Base-by-base conservation (phyloP, 345 rosid genomes). In the Hibiscus syriacus region DNA sequence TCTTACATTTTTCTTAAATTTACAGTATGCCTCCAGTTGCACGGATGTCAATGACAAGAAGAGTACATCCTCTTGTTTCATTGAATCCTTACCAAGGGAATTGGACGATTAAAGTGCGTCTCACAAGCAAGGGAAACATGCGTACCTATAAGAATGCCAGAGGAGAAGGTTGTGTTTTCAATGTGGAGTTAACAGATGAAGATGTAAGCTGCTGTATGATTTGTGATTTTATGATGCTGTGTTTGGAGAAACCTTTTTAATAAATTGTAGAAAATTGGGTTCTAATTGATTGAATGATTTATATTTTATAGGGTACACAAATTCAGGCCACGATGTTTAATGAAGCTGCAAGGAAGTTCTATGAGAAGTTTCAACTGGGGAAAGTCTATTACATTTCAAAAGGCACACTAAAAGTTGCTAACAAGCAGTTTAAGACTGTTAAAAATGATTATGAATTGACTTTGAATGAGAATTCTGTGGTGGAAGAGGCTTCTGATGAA, bases 301-400 rank as follows among this genome's bases (percentile, higher is more conserved):
- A 27, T 19, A 48, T 69, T 8, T 23, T 76, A 22, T 48, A 92
- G 96, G 97, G 98, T 63, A 90, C 97, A 5, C 97, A 93, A 70
- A 93, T 93, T 68, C 97, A 88, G 78, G 96, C 97, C 1, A 89
- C 98, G 0, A 93, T 93, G 98, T 93, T 93, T 55, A 93, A 93
- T 49, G 97, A 84, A 43, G 97, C 96, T 70, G 98, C 97, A 7
- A 79, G 46, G 78, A 93, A 87, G 72, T 93, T 90, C 70, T 87
- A 36, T 70, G 96, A 87, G 1, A 87, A 55, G 77, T 88, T 93
- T 64, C 84, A 87, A 29, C 5, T 90, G 70, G 98, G 98, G 57
- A 93, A 89, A 69, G 94, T 90, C 14, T 89, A 87, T 72, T 93
- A 82, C 77, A 86, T 90, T 55, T 90, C 97, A 0, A 90, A 72